Percentiles rank a stretch among this genome's conserved stretches.
phyloP scores from a whole-genome alignment of 805 yeast species.

The Nakazawaea peltata region DNA sequence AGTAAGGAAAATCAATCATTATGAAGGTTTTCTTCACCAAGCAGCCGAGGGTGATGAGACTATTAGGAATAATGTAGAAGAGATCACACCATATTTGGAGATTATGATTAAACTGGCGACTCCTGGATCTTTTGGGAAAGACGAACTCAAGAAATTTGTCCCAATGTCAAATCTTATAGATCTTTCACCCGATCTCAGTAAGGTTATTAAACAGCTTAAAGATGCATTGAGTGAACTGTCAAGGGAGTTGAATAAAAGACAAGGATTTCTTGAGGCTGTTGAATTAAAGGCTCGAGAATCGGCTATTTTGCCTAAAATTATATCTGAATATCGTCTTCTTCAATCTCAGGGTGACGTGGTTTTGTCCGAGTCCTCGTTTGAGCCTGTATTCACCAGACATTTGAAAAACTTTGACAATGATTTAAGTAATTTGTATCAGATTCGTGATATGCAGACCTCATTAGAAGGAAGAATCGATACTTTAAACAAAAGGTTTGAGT shows the following conservation, averaged over 20 bases:
- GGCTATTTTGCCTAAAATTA: constrained; percentile 44
- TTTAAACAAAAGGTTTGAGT: constrained; percentile 22
- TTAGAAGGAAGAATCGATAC: constrained; percentile 31
- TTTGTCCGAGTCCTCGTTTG: constrained; percentile 25
- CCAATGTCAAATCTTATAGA: constrained; percentile 31
- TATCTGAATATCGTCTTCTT: constrained; percentile 33
- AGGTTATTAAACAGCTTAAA: constrained; percentile 27
- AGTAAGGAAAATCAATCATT: constrained; percentile 30
- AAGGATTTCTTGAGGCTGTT: constrained; percentile 30
- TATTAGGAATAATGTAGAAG: constrained; percentile 36
- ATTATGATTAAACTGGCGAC: constrained; percentile 24
- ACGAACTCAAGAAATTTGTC: constrained; percentile 23
- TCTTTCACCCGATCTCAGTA: constrained; percentile 24
- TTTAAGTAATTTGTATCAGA: constrained; percentile 34
- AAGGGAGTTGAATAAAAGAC: constrained; percentile 28
- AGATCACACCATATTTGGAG: constrained; percentile 38
- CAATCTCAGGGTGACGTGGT: constrained; percentile 13
- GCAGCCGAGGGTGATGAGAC: constrained; percentile 58
- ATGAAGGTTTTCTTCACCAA: constrained; percentile 41
- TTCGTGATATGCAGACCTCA: constrained; percentile 27
- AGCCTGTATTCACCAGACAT: constrained; percentile 29
- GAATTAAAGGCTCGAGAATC: constrained; percentile 37
- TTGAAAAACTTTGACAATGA: constrained; percentile 42
- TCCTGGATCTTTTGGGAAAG: constrained; percentile 22
- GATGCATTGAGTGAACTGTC: constrained; percentile 22